Evolutionary conservation across 2,329 filamentous ascomycete species (phyloP).

Genomic region (Trichoderma endophyticum): DNA sequence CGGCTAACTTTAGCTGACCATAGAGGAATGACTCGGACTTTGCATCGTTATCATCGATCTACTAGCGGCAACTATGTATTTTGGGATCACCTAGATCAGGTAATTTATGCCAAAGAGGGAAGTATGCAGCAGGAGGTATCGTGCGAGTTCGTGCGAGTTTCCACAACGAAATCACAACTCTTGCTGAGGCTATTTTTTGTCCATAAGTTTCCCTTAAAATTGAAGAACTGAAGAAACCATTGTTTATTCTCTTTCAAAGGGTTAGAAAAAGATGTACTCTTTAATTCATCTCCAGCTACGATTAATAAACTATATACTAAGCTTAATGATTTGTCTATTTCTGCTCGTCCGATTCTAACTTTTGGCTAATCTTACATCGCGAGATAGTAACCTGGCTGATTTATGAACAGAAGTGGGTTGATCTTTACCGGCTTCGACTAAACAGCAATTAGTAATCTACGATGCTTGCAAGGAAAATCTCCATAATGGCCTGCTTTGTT

Average conservation of each 20-base stretch:
- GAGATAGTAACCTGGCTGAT: not conserved
- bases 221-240: too few species aligned
- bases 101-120: too few species aligned
- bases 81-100: too few species aligned
- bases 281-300: not conserved
- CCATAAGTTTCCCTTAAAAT: too few species aligned
- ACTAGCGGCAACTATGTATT: too few species aligned
- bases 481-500: not conserved
- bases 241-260: not conserved
- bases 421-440: not conserved
- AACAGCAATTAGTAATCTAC: not conserved
- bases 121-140: too few species aligned
- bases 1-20: not conserved
- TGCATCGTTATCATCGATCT: not conserved
- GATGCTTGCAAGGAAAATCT: not conserved
- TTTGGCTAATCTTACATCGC: not conserved
- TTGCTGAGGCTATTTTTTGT: too few species aligned
- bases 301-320: not conserved
- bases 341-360: too few species aligned
- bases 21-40: not conserved
- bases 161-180: too few species aligned
- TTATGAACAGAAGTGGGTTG: not conserved
- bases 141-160: too few species aligned
- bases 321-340: not conserved
- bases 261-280: not conserved